Evolutionary conservation across 352 stramenopile genomes (phyloP), one percentile per base, ranked within the genome.

Genomic region (Phytophthora meadii): DNA sequence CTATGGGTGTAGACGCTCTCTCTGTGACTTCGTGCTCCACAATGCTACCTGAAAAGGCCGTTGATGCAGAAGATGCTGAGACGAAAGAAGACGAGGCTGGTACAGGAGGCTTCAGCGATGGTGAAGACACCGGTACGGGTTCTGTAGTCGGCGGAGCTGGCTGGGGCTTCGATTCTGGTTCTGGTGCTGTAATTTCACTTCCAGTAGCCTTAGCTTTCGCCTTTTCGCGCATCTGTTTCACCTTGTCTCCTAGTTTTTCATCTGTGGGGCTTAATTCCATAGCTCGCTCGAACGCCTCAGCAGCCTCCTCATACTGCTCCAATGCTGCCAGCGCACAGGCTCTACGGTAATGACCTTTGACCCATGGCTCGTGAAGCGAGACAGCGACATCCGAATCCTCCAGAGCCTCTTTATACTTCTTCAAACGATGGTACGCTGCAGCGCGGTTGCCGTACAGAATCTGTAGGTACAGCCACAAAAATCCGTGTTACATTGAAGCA

Each of bases 331-430:
- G 57, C 30, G 88, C 88, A 49, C 81, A 86, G 1, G 82, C 88
- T 45, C 74, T 83, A 3, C 88, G 76, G 51, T 94, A 96, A 36
- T 96, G 83, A n/a, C 88, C 88, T 86, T 95, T 95, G 42, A 92
- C 85, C 87, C 87, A 95, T 12, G 84, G 69, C 17, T 76, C 77
- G 28, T 94, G 77, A 11, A 94, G 49, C 8, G 77, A 78, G 8
- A 93, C 66, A 12, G 86, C 86, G 11, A 68, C 63, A n/a, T 88
- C 65, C 2, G 88, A 85, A 61, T 94, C 84, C 32, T 79, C 61
- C 19, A 94, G 69, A 2, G 88, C 86, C 44, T 88, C 52, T 11
- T 76, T 61, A 53, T 83, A 92, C 32, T 92, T 83, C 41, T 92
- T 90, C 40, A 92, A 48, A 2, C 87, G 83, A 66, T 88, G 84